These are phyloP conservation scores for Laguncularia racemosa DNA, from an alignment of 345 rosid genomes.

Conservation along the genomic window DNA sequence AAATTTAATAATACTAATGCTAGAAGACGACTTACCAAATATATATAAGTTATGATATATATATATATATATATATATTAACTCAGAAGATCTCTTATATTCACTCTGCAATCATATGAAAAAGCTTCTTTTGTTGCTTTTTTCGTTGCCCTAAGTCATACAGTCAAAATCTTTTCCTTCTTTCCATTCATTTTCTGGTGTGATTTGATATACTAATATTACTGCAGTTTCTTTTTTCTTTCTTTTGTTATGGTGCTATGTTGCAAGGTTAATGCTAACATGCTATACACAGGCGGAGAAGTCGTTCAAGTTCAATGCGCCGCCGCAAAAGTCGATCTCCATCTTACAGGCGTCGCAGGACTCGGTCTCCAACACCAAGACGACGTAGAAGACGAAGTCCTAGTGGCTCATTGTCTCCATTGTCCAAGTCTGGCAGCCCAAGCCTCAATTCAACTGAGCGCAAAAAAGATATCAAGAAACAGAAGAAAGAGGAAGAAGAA, in stretches of 20 bases:
- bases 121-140: too few relatives aligned
- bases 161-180: too few relatives aligned
- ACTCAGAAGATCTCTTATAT: too few relatives aligned
- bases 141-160: too few relatives aligned
- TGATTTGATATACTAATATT: too few relatives aligned
- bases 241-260: background rate
- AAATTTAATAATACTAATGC: too few relatives aligned
- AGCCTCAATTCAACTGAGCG: slow-evolving; percentile 22
- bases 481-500: slow-evolving; percentile 47
- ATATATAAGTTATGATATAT: too few relatives aligned
- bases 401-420: slow-evolving; percentile 41
- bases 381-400: slow-evolving; percentile 37
- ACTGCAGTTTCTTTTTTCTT: background rate
- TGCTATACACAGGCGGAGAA: slow-evolving; percentile 30
- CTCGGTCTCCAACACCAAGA: slow-evolving; percentile 51
- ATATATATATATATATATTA: too few relatives aligned
- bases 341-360: slow-evolving; percentile 50
- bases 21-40: too few relatives aligned
- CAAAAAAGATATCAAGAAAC: slow-evolving; percentile 22
- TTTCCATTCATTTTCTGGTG: too few relatives aligned
- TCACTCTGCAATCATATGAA: too few relatives aligned
- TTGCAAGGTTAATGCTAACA: background rate
- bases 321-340: slow-evolving; percentile 33
- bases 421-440: slow-evolving; percentile 27
- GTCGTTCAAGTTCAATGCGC: slow-evolving; percentile 35